Percentiles rank a stretch among this genome's conserved stretches.
phyloP scores from a whole-genome alignment of 768 basidiomycete genomes.

The Rhizopogon sp. region DNA sequence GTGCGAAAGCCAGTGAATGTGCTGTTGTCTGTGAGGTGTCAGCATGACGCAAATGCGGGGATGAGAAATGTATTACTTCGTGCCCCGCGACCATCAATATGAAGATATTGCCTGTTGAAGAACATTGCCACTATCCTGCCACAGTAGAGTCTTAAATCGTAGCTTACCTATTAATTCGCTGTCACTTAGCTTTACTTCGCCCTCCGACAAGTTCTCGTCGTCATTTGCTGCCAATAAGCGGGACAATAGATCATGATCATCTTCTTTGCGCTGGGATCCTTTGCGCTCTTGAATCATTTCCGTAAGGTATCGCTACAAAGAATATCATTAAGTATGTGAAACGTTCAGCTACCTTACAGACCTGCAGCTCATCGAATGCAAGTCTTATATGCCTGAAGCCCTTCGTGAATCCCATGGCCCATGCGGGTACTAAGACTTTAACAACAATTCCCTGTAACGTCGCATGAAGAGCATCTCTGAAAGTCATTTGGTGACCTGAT shows the following conservation, averaged over 20 bases:
- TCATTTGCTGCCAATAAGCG: slow-evolving; percentile 48
- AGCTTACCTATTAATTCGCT: slow-evolving; percentile 35
- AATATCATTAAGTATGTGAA: neutral
- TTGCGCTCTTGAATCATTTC: slow-evolving; percentile 50
- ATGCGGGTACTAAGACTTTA: slow-evolving; percentile 35
- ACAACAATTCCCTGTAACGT: slow-evolving; percentile 34
- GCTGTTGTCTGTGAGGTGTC: slow-evolving; percentile 23
- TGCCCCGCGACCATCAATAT: slow-evolving; percentile 55
- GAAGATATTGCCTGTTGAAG: slow-evolving; percentile 29
- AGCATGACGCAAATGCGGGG: neutral
- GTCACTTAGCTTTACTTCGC: slow-evolving; percentile 32
- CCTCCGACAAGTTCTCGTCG: slow-evolving; percentile 22
- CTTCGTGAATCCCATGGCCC: slow-evolving; percentile 33
- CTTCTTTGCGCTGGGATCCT: slow-evolving; percentile 28
- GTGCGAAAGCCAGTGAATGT: slow-evolving; percentile 26
- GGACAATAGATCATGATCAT: slow-evolving; percentile 47
- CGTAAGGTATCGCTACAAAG: slow-evolving; percentile 35
- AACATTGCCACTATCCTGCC: neutral
- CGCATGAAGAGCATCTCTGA: slow-evolving; percentile 43
- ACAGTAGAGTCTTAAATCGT: no score
- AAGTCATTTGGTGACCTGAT: slow-evolving; percentile 41
- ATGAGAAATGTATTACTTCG: slow-evolving; percentile 31
- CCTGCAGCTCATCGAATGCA: slow-evolving; percentile 42
- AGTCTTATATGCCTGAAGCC: slow-evolving; percentile 24
- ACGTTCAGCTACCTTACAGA: slow-evolving; percentile 8